phyloP scores from a whole-genome alignment of 495 filamentous ascomycete species.

The Rusavskia elegans region DNA sequence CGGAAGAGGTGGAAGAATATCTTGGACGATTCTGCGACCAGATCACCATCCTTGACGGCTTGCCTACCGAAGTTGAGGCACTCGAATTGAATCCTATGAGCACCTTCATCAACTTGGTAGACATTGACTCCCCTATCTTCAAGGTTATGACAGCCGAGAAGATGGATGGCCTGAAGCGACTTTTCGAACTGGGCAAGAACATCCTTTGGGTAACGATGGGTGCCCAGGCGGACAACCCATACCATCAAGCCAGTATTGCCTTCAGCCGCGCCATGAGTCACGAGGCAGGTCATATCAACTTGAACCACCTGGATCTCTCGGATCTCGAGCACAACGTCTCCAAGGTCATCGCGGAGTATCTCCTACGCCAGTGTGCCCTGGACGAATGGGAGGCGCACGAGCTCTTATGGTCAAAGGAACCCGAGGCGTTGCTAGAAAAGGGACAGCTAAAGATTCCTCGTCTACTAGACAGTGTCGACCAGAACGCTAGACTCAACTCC shows the following conservation, averaged over 20 bases:
- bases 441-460: slow-evolving; percentile 20
- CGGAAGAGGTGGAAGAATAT: not conserved
- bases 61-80: not conserved
- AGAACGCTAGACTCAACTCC: slow-evolving; percentile 27
- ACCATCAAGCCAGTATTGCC: slow-evolving; percentile 23
- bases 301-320: slow-evolving; percentile 19
- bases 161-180: slow-evolving; percentile 16
- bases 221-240: slow-evolving; percentile 18
- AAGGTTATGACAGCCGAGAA: slow-evolving; percentile 18
- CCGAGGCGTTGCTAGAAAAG: slow-evolving; percentile 15
- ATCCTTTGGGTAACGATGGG: slow-evolving; percentile 28
- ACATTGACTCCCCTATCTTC: slow-evolving; percentile 28
- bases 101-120: slow-evolving; percentile 5
- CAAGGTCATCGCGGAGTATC: slow-evolving; percentile 2
- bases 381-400: not conserved
- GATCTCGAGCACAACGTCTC: slow-evolving; percentile 2
- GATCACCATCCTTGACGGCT: not conserved
- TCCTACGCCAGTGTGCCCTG: slow-evolving; percentile 3
- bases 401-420: slow-evolving; percentile 18
- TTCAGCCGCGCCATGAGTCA: slow-evolving; percentile 19
- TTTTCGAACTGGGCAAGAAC: slow-evolving; percentile 22
- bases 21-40: not conserved
- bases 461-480: slow-evolving; percentile 7
- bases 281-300: slow-evolving; percentile 13
- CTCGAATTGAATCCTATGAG: not conserved